Conservation (phyloP, 2,329 filamentous ascomycete species). For the Monilinia fructicola region DNA sequence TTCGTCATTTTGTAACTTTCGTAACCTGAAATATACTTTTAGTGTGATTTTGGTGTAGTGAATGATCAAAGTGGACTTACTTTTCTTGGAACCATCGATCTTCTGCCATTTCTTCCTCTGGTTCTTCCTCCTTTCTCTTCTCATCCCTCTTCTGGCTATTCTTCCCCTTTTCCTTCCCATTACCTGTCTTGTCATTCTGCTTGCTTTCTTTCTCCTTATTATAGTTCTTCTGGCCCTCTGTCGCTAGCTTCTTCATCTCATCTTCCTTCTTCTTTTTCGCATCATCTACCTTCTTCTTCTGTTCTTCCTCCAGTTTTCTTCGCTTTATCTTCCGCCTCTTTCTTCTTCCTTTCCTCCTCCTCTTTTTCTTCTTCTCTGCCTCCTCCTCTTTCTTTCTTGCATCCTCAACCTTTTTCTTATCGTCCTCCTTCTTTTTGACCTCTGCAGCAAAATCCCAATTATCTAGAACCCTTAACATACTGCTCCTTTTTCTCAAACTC, state of each 20-base stretch:
- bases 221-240: not conserved
- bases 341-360: slow-evolving; percentile 3
- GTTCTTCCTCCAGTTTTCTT: not conserved
- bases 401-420: not conserved
- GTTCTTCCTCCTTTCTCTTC: slow-evolving; percentile 7
- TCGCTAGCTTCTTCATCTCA: not conserved
- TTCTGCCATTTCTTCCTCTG: slow-evolving; percentile 30
- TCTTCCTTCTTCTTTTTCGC: slow-evolving; percentile 25
- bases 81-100: slow-evolving; percentile 39
- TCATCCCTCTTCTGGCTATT: slow-evolving; percentile 29
- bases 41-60: not conserved
- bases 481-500: slow-evolving; percentile 43
- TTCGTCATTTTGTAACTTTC: slow-evolving; percentile 31
- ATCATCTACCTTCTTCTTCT: slow-evolving; percentile 5
- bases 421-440: slow-evolving; percentile 22
- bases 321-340: slow-evolving; percentile 35
- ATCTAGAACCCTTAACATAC: slow-evolving; percentile 39
- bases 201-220: not conserved
- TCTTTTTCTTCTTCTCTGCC: not conserved
- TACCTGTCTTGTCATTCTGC: not conserved
- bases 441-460: slow-evolving; percentile 35
- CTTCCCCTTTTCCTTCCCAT: slow-evolving; percentile 1
- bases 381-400: slow-evolving; percentile 1
- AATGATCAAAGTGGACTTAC: slow-evolving; percentile 28
- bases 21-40: slow-evolving; percentile 28